phyloP scores from a whole-genome alignment of 176 grass and related monocot genomes.

The Musa itinerans region DNA sequence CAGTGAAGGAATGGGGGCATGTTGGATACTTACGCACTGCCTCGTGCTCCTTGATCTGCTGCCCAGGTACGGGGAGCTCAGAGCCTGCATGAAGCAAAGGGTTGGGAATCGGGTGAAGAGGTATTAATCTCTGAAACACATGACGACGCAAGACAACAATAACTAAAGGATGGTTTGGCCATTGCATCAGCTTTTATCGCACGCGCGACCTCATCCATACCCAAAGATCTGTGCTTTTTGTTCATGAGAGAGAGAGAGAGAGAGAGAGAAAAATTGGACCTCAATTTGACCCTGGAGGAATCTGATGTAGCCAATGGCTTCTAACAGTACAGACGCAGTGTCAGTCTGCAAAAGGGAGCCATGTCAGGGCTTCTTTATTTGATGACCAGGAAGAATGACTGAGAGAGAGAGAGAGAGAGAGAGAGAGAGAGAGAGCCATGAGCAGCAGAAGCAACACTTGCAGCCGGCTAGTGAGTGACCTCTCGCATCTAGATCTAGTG shows the following conservation, averaged over 20 bases:
- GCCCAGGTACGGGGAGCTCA: conserved; percentile 78
- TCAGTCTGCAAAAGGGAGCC: conserved; percentile 74
- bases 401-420: not conserved
- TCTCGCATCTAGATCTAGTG: not conserved
- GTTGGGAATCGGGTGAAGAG: conserved; percentile 18
- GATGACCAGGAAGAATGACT: not conserved
- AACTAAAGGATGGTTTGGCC: conserved; percentile 26
- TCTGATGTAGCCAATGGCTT: conserved; percentile 99
- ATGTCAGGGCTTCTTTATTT: conserved; percentile 24
- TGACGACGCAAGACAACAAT: conserved; percentile 8
- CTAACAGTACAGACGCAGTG: conserved; percentile 96
- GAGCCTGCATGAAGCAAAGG: conserved; percentile 44
- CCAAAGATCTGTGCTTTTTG: not conserved
- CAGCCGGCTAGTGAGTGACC: not conserved
- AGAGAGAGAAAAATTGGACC: conserved; percentile 35
- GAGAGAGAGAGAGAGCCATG: not conserved
- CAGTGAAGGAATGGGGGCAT: not conserved
- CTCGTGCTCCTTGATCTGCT: conserved; percentile 19
- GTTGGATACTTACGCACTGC: conserved; percentile 2
- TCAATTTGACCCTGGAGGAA: conserved; percentile 99
- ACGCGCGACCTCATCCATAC: not conserved
- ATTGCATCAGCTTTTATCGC: conserved; percentile 42
- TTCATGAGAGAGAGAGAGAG: not conserved
- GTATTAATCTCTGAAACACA: conserved; percentile 22
- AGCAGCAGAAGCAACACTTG: not conserved